phyloP scores from a whole-genome alignment of 805 yeast genomes.

The Wickerhamomyces silvicola region DNA sequence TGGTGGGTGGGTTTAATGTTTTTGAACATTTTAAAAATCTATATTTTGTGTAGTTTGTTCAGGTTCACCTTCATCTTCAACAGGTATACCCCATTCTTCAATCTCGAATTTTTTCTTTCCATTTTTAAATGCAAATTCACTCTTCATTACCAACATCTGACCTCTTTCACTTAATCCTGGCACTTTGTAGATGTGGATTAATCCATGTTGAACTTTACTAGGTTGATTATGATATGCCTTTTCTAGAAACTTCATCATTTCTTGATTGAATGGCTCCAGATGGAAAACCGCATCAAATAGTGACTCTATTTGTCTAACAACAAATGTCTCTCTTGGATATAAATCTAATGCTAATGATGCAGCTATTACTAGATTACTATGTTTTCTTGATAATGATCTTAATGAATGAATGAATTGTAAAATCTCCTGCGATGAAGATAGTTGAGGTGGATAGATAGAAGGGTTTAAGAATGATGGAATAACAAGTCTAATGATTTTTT shows the following conservation, averaged over 20 bases:
- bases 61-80: slow-evolving; percentile 53
- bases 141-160: slow-evolving; percentile 62
- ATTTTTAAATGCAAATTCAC: slow-evolving; percentile 82
- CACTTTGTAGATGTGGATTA: slow-evolving; percentile 66
- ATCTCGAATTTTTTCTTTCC: slow-evolving; percentile 80
- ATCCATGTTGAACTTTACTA: slow-evolving; percentile 76
- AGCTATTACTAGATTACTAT: slow-evolving; percentile 41
- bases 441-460: slow-evolving; percentile 51
- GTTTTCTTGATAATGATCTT: slow-evolving; percentile 43
- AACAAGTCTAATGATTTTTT: slow-evolving; percentile 53
- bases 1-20: neutral
- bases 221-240: slow-evolving; percentile 67
- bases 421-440: slow-evolving; percentile 39
- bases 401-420: slow-evolving; percentile 59
- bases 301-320: slow-evolving; percentile 49
- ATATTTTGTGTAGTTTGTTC: slow-evolving; percentile 19
- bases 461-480: slow-evolving; percentile 82
- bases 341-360: slow-evolving; percentile 59
- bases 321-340: slow-evolving; percentile 45
- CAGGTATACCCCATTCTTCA: slow-evolving; percentile 96
- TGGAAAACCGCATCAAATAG: slow-evolving; percentile 64
- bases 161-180: slow-evolving; percentile 75
- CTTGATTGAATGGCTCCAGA: slow-evolving; percentile 77
- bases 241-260: slow-evolving; percentile 58
- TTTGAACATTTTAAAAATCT: slow-evolving; percentile 10